These are phyloP conservation scores for Psilocybe cubensis DNA, from an alignment of 768 basidiomycete genomes.

Conservation along the genomic window DNA sequence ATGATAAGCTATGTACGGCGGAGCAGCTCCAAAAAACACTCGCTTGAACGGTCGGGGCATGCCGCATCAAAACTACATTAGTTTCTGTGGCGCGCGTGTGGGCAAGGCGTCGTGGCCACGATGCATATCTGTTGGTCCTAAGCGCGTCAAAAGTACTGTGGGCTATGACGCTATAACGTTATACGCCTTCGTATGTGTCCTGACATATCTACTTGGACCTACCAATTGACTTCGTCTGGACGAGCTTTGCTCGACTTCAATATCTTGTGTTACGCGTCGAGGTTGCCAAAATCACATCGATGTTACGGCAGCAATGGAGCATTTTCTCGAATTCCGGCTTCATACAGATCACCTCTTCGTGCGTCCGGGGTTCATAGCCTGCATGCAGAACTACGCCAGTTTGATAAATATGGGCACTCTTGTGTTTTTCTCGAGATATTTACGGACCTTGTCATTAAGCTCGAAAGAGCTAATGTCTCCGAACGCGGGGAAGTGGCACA, in stretches of 20 bases:
- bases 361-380: not conserved
- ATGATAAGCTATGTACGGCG: not conserved
- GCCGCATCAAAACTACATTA: not conserved
- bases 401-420: slow-evolving; percentile 22
- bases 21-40: not conserved
- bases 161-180: slow-evolving; percentile 10
- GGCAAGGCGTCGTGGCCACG: not conserved
- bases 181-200: not conserved
- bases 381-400: not conserved
- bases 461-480: slow-evolving; percentile 8
- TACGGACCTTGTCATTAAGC: slow-evolving; percentile 19
- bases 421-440: slow-evolving; percentile 22
- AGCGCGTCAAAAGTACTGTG: not conserved
- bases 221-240: slow-evolving; percentile 1
- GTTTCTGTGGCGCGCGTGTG: not conserved
- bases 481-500: slow-evolving; percentile 11
- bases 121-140: not conserved
- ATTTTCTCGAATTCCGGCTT: slow-evolving; percentile 4
- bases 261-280: not conserved
- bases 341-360: not conserved
- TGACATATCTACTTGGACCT: slow-evolving; percentile 4
- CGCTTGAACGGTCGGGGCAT: not conserved
- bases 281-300: not conserved
- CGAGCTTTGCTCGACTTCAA: too few relatives aligned
- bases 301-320: slow-evolving; percentile 12